Evolutionary conservation across 352 stramenopile genomes (phyloP), one percentile per base, ranked within the genome.

Genomic region (Phytophthora citricola): DNA sequence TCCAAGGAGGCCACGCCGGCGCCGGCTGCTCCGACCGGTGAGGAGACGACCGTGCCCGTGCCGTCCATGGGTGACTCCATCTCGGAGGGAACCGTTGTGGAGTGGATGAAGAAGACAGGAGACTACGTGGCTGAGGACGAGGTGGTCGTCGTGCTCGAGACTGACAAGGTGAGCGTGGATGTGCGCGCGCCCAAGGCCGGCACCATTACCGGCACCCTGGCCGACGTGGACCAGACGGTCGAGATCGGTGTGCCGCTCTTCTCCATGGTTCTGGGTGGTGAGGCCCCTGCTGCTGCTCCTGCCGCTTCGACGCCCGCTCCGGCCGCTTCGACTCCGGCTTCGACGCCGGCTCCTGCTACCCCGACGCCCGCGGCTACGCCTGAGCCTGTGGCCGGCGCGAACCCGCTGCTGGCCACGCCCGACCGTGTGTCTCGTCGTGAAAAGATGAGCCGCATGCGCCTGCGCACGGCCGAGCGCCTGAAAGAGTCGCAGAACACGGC

Each of bases 401-500:
- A 81, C 58, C 84, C 84, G 41, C 60, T 93, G 52, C 64, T 86
- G 47, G 73, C 77, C 22, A 78, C 76, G 22, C 58, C 78, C 0
- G 72, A 87, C 39, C 87, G 87, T 49, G 66, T 60, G 5, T 78
- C 74, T 69, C 84, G 77, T 69, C 81, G 83, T n/a, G 97, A 98
- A 41, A 99, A 99, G 89, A 99, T 99, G 96, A 99, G 89, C 69
- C 94, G 97, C 56, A 99, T 99, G 97, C 94, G 98, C 52, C 83
- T 98, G 72, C 95, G 96, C 51, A 98, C 99, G 55, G 97, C 98
- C 20, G 81, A 97, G 59, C 91, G 98, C 29, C 85, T 99, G 31
- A 99, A 99, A 79, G 97, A 99, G 68, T 97, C 96, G 50, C 97
- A 99, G 85, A 99, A 99, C 83, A 98, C 94, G 26, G 92, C 94